Base-by-base conservation (phyloP, 768 basidiomycete species). In the Mycena leptocephala region DNA sequence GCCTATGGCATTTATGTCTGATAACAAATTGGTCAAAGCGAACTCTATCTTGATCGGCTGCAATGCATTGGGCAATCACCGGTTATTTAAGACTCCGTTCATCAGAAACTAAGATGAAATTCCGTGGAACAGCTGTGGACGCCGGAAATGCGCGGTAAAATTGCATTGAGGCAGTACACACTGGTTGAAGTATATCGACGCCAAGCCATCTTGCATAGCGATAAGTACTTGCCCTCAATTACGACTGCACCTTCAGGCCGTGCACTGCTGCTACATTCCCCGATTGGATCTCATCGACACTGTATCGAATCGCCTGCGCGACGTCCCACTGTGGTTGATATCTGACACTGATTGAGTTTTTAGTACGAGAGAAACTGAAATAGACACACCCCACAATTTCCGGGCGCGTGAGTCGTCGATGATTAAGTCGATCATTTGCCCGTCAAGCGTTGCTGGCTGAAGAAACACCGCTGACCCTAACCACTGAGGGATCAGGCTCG, bases 331-430 rank as follows among this genome's bases (percentile, higher is more conserved):
- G 82, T 0, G 85, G 82, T 24, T 66, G 76, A 75, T 84, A 84
- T 26, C 83, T 84, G 43, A 24, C 24, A 32, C 6, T 2, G 32
- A 61, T 61, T 55, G 32, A 72, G 24, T 18, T 8, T 64, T 11
- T 43, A 59, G 3, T 8, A 11, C 8, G 7, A 24, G 35, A 10
- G 9, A 69, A n/a, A 62, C 68, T n/a, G 16, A 11, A 62, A 18
- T 56, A 28, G 26, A 78, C 81, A 10, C 46, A 84, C 85, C 83
- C 82, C 3, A 86, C 10, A 86, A 48, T 68, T 81, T 82, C 56
- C 81, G 76, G 6, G 85, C 86, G 33, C 85, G 80, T 2, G 85
- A 84, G 74, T 86, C 84, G 66, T 87, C 85, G 28, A 87, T 81
- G 20, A 74, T 76, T 13, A 82, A 75, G 48, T 85, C 80, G 18